Evolutionary conservation across 371 early-diverging fungal species (phyloP).

Genomic region (Mortierella sp.): DNA sequence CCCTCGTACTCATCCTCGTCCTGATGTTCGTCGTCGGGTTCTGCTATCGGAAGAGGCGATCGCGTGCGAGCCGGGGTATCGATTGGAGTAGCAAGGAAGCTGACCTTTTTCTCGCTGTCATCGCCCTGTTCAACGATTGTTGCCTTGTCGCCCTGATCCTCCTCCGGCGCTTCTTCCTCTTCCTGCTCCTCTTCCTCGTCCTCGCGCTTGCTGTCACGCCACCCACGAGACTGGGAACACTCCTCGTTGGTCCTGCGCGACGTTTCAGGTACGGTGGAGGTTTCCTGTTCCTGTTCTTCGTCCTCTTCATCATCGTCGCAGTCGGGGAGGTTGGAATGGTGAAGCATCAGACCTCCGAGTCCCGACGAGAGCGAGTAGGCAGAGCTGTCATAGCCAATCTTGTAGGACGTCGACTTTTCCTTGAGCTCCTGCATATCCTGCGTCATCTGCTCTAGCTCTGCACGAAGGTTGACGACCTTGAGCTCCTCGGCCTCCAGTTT

Average conservation of each 20-base stretch:
- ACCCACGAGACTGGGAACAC: not conserved
- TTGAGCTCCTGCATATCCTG: constrained; percentile 29
- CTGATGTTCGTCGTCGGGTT: constrained; percentile 8
- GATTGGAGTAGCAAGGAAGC: constrained; percentile 20
- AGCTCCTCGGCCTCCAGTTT: constrained; percentile 43
- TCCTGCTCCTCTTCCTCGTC: not conserved
- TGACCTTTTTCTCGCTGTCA: constrained; percentile 30
- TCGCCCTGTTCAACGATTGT: constrained; percentile 20
- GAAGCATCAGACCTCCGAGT: constrained; percentile 41
- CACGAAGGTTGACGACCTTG: constrained; percentile 30
- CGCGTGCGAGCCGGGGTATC: constrained; percentile 16
- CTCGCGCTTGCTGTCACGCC: not conserved
- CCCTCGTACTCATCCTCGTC: constrained; percentile 15
- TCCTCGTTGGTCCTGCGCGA: not conserved
- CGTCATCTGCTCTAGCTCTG: constrained; percentile 38
- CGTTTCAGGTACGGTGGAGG: not conserved
- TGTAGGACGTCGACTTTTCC: constrained; percentile 27
- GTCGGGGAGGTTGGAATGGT: constrained; percentile 46
- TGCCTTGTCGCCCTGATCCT: constrained; percentile 13
- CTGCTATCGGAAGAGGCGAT: not conserved
- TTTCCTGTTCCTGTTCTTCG: constrained; percentile 32
- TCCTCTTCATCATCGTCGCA: constrained; percentile 30
- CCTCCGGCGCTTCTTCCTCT: not conserved
- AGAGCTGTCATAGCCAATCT: constrained; percentile 48
- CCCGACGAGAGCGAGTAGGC: constrained; percentile 48